These are phyloP conservation scores for Dicorynia guianensis DNA, from an alignment of 306 rosid genomes.

Conservation along the genomic window DNA sequence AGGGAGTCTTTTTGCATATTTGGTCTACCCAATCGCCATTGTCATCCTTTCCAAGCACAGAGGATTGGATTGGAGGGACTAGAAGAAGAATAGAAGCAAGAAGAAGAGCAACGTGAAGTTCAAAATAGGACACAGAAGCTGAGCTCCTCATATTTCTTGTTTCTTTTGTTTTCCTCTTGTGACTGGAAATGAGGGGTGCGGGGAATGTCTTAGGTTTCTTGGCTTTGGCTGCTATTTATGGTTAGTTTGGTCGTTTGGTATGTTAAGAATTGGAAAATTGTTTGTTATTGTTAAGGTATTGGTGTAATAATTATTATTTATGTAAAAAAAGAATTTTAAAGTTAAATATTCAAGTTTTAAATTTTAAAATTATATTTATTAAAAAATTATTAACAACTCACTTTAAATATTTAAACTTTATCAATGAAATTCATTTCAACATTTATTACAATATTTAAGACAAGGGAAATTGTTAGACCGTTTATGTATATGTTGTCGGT, in stretches of 20 bases:
- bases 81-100: constrained; percentile 23
- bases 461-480: constrained; percentile 1
- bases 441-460: neutral
- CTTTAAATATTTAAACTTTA: no score
- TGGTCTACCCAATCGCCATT: constrained; percentile 49
- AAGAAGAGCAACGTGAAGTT: constrained; percentile 35
- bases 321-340: no score
- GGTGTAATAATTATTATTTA: no score
- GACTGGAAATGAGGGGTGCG: constrained; percentile 16
- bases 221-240: constrained; percentile 43
- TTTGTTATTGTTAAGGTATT: no score
- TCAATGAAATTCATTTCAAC: no score
- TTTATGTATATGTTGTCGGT: neutral
- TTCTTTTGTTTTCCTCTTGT: constrained; percentile 9
- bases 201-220: constrained; percentile 27
- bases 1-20: constrained; percentile 61
- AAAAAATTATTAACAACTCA: no score
- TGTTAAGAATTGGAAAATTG: constrained; percentile 36
- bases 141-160: constrained; percentile 20
- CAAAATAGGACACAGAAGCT: neutral
- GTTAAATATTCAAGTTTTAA: no score
- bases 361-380: no score
- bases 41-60: neutral
- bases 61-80: constrained; percentile 44
- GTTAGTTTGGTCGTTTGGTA: constrained; percentile 45